Base-by-base conservation (phyloP, 2,329 filamentous ascomycete genomes). In the Pseudocercospora fijiensis region DNA sequence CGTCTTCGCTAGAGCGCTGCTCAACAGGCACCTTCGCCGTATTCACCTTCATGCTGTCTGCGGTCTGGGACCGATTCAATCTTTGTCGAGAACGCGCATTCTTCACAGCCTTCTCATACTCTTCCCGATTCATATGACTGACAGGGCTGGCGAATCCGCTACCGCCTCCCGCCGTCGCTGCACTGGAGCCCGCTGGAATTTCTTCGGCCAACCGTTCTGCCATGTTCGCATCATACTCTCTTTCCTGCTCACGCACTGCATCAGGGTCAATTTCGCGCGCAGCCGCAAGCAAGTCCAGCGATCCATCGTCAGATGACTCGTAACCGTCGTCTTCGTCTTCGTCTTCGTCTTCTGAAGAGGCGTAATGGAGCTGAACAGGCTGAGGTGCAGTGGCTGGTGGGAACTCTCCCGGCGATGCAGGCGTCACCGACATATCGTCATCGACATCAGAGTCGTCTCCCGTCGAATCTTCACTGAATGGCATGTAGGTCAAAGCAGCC, bases 131-230 rank as follows among this genome's bases (percentile, higher is more conserved):
- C 63, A 67, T 67, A 9, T 68, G 62, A 55, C 62, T 68, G 0
- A 67, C 71, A 2, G 81, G 81, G 51, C 73, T 81, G 41, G 77
- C 78, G 62, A 79, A 82, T 0, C 81, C 81, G 47, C 79, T 81
- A 6, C 81, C 81, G 9, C 81, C 81, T 3, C 78, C 80, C 2
- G 80, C 81, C 0, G 81, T 82, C 1, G 78, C 78, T 1, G 81
- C 81, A 10, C 78, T 80, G 57, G 79, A 81, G 11, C 81, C 81
- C 1, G 80, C 78, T 0, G 79, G 79, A 37, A 83, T 83, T 16
- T 81, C 79, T 33, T 82, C 79, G 0, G 79, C 79, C 0, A 83
- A 71, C 1, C 80, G 77, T 22, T 82, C 81, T 1, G 81, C 80
- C 51, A 82, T 72, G 10, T 78, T 74, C 4, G 78, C 76, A 51